Percentiles rank a stretch among this genome's conserved stretches.
phyloP scores from a whole-genome alignment of 257 asterid species.

The Plantago elongata region DNA sequence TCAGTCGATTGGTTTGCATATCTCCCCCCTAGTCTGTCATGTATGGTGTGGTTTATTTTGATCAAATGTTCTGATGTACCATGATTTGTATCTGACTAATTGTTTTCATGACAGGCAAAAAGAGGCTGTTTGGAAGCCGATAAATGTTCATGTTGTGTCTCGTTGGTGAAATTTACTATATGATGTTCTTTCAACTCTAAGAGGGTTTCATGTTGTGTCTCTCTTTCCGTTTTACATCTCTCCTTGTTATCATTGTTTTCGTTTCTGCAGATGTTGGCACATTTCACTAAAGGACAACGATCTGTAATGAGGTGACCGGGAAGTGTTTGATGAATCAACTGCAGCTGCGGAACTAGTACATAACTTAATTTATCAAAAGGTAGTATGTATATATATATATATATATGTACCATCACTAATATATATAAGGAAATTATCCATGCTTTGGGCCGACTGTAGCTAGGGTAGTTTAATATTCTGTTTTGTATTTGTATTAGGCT shows the following conservation, averaged over 20 bases:
- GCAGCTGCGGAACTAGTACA: too few relatives aligned
- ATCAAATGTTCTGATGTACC: background rate
- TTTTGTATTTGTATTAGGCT: too few relatives aligned
- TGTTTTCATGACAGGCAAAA: background rate
- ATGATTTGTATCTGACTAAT: background rate
- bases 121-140: constrained; percentile 19
- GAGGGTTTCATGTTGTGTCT: background rate
- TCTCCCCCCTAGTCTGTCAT: background rate
- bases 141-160: background rate
- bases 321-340: background rate
- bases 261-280: constrained; percentile 23
- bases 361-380: too few relatives aligned
- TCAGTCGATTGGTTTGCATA: constrained; percentile 15
- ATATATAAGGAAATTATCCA: too few relatives aligned
- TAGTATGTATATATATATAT: too few relatives aligned
- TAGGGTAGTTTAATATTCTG: too few relatives aligned
- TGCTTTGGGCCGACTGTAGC: too few relatives aligned
- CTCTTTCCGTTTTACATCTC: background rate
- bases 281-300: background rate
- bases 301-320: constrained; percentile 1
- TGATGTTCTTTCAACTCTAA: background rate
- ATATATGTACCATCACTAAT: too few relatives aligned
- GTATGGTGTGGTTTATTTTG: background rate
- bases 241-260: background rate
- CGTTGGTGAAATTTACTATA: background rate